Evolutionary conservation across 2,329 filamentous ascomycete species (phyloP).

Genomic region (Cercospora berteroae): DNA sequence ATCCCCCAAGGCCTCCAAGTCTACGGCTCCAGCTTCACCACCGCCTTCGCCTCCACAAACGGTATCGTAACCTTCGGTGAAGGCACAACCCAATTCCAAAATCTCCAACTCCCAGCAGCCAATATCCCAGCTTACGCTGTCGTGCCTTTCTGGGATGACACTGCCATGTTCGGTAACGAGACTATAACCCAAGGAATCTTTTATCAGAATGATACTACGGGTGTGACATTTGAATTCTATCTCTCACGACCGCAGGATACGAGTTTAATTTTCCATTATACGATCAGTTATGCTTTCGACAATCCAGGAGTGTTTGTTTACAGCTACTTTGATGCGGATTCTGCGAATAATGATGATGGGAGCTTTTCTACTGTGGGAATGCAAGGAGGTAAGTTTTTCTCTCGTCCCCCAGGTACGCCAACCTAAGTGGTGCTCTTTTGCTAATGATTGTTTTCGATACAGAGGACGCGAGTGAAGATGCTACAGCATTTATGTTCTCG

Average conservation of each 20-base stretch:
- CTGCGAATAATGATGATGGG: slow-evolving; percentile 24
- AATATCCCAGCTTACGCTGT: slow-evolving; percentile 32
- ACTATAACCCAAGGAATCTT: slow-evolving; percentile 34
- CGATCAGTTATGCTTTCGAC: slow-evolving; percentile 31
- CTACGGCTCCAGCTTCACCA: slow-evolving; percentile 25
- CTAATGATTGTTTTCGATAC: not conserved
- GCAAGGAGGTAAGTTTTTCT: slow-evolving; percentile 35
- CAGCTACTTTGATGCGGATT: slow-evolving; percentile 32
- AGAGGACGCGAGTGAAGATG: slow-evolving; percentile 3
- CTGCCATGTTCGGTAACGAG: slow-evolving; percentile 28
- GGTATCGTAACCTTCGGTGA: slow-evolving; percentile 33
- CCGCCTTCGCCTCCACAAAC: slow-evolving; percentile 34
- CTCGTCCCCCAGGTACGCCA: too few relatives aligned
- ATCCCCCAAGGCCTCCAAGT: slow-evolving; percentile 34
- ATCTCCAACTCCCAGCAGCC: slow-evolving; percentile 25
- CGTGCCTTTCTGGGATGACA: slow-evolving; percentile 38
- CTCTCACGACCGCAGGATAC: slow-evolving; percentile 24
- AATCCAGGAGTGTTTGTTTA: slow-evolving; percentile 34
- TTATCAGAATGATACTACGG: slow-evolving; percentile 31
- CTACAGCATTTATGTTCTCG: slow-evolving; percentile 21
- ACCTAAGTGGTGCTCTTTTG: not conserved
- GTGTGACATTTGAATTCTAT: slow-evolving; percentile 37
- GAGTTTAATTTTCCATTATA: slow-evolving; percentile 35
- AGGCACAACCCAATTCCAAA: slow-evolving; percentile 32
- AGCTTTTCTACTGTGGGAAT: slow-evolving; percentile 29